Conservation (phyloP, 106 monocot species). For the Dactylorhiza incarnata region DNA sequence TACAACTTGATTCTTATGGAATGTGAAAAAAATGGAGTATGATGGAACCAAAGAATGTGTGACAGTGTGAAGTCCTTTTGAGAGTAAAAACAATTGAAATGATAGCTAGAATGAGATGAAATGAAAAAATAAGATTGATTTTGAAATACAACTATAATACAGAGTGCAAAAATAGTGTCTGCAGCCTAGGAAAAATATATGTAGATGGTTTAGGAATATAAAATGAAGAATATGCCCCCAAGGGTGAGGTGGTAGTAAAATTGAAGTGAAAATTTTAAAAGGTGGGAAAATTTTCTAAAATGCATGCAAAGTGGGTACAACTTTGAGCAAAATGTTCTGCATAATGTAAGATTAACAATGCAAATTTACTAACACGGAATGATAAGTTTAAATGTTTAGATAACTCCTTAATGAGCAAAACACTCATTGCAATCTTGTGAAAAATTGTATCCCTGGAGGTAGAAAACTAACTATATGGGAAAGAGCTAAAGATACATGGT, state of each 20-base stretch:
- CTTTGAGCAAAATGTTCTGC: neutral
- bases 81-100: neutral
- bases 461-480: neutral
- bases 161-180: neutral
- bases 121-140: neutral
- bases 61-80: too few relatives aligned
- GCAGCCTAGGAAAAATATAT: neutral
- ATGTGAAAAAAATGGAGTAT: neutral
- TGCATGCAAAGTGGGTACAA: neutral
- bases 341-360: neutral
- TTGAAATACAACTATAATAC: neutral
- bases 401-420: neutral
- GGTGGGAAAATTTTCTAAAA: neutral
- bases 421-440: neutral
- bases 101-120: neutral
- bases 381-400: neutral
- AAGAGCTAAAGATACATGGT: neutral
- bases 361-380: neutral
- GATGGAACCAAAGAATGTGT: neutral
- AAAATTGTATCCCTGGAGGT: neutral
- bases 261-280: neutral
- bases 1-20: neutral
- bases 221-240: neutral
- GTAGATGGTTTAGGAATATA: neutral
- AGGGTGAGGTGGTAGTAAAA: neutral